Evolutionary conservation across 2,329 filamentous ascomycete genomes (phyloP).

Genomic region (Colletotrichum abscissum): DNA sequence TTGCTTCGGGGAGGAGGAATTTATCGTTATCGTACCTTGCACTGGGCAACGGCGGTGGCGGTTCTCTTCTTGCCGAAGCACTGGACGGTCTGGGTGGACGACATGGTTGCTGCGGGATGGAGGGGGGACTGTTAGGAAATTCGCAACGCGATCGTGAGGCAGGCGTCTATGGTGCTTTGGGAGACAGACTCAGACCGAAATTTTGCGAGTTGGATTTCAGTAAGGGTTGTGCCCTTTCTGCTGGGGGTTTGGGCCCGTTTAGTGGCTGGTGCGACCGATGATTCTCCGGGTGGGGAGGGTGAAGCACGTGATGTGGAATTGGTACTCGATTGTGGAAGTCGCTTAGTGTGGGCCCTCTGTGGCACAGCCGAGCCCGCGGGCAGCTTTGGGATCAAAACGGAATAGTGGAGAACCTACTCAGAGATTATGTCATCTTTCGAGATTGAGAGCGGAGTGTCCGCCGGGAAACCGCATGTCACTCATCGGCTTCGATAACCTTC

Average conservation of each 20-base stretch:
- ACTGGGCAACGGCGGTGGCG: conserved; percentile 90
- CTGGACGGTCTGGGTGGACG: conserved; percentile 85
- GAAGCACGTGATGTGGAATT: conserved; percentile 22
- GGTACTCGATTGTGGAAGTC: background rate
- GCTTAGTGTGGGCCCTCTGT: background rate
- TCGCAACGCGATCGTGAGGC: conserved; percentile 33
- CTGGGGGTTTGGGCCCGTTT: conserved; percentile 15
- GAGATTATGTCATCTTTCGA: conserved; percentile 25
- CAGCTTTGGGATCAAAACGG: background rate
- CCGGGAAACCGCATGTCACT: background rate
- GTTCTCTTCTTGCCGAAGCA: conserved; percentile 99
- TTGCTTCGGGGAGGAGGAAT: background rate
- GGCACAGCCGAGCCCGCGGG: background rate
- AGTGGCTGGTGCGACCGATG: conserved; percentile 4
- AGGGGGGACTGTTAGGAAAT: conserved; percentile 29
- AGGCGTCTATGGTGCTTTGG: background rate
- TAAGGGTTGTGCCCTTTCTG: conserved; percentile 28
- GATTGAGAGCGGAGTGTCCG: background rate
- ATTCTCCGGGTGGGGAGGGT: conserved; percentile 8
- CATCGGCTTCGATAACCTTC: conserved; percentile 13
- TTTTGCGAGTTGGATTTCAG: conserved; percentile 30
- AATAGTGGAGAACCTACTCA: background rate
- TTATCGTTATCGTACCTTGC: conserved; percentile 44
- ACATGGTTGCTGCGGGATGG: conserved; percentile 69
- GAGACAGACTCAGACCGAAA: conserved; percentile 3